These are phyloP conservation scores for carrot (Daucus carota) DNA, from an alignment of 129 eudicot species.

Conservation along the genomic window DNA sequence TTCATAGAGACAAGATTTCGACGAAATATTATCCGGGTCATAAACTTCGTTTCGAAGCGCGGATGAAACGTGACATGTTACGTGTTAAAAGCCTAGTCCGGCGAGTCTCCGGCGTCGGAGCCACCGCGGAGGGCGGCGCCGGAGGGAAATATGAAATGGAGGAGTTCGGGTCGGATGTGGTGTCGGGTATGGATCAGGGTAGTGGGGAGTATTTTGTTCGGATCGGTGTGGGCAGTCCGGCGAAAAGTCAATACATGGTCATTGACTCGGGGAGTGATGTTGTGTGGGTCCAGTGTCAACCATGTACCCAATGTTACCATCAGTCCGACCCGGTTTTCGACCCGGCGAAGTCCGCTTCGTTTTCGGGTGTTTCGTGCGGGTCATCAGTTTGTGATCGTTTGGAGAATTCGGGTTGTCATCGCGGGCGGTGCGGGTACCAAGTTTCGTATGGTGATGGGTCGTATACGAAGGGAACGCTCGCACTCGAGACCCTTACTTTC, in stretches of 20 bases:
- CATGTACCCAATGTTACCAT: conserved; percentile 69
- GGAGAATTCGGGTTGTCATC: conserved; percentile 56
- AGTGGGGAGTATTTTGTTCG: conserved; percentile 89
- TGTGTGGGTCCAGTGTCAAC: conserved; percentile 90
- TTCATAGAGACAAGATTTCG: conserved; percentile 60
- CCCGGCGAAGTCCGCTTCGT: conserved; percentile 66
- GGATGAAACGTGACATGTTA: conserved; percentile 49
- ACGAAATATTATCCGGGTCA: conserved; percentile 29
- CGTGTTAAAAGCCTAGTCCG: conserved; percentile 47
- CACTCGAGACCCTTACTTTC: conserved; percentile 62
- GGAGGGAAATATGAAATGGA: conserved; percentile 38
- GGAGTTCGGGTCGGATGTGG: conserved; percentile 81
- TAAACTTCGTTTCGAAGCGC: conserved; percentile 33
- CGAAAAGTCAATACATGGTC: conserved; percentile 77
- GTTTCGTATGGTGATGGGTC: conserved; percentile 82
- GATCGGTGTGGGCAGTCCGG: conserved; percentile 82
- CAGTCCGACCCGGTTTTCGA: conserved; percentile 87
- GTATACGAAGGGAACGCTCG: conserved; percentile 68
- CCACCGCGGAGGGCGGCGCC: conserved; percentile 8
- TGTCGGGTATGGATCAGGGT: conserved; percentile 90
- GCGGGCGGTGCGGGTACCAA: conserved; percentile 64
- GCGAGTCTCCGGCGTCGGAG: conserved; percentile 7
- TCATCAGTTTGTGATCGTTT: conserved; percentile 62
- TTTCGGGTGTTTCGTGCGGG: conserved; percentile 51
- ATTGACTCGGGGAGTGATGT: conserved; percentile 87